A percentile compares a stretch with the other conserved stretches of the same genome.
These are phyloP conservation scores for Globisporangium middletonii DNA, from an alignment of 352 stramenopile species.

Conservation along the genomic window DNA sequence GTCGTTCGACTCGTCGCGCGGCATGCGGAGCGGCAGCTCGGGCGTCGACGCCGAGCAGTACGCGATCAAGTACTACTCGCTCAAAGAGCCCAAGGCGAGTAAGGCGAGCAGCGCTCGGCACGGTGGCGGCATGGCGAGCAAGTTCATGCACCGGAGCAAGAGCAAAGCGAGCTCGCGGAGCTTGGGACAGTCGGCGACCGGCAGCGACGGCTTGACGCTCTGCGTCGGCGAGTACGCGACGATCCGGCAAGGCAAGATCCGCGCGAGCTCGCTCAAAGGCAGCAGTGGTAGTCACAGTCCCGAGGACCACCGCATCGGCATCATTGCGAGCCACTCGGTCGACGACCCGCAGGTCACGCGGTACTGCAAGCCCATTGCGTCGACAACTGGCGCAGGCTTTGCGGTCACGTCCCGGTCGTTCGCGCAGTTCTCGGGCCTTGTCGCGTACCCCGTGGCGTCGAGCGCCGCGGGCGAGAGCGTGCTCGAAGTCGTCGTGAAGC, in stretches of 20 bases:
- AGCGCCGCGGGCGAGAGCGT: conserved; percentile 26
- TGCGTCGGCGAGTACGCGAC: conserved; percentile 64
- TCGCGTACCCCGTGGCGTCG: conserved; percentile 52
- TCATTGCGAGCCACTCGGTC: conserved; percentile 66
- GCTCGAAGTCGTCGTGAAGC: conserved; percentile 60
- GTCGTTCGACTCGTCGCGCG: conserved; percentile 18
- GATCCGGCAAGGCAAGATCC: conserved; percentile 36
- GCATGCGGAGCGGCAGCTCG: conserved; percentile 1
- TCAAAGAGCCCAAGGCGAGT: conserved; percentile 19
- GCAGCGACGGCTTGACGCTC: conserved; percentile 25
- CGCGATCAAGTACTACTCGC: conserved; percentile 53
- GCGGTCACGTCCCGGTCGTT: conserved; percentile 34
- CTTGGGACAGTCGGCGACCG: conserved; percentile 6
- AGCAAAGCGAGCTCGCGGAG: conserved; percentile 19
- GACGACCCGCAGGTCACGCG: conserved; percentile 52
- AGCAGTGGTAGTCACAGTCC: conserved; percentile 3
- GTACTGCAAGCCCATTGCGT: conserved; percentile 53
- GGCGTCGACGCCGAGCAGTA: conserved; percentile 27
- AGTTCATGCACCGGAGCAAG: conserved; percentile 37
- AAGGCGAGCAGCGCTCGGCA: conserved; percentile 18
- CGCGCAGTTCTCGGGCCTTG: conserved; percentile 54
- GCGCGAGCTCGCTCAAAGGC: conserved; percentile 3
- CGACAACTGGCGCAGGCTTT: conserved; percentile 19
- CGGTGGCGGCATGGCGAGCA: conserved; percentile 16
- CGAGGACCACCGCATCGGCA: conserved; percentile 45